Base-by-base conservation (phyloP, 2,329 filamentous ascomycete species). In the Cladosporium phlei region DNA sequence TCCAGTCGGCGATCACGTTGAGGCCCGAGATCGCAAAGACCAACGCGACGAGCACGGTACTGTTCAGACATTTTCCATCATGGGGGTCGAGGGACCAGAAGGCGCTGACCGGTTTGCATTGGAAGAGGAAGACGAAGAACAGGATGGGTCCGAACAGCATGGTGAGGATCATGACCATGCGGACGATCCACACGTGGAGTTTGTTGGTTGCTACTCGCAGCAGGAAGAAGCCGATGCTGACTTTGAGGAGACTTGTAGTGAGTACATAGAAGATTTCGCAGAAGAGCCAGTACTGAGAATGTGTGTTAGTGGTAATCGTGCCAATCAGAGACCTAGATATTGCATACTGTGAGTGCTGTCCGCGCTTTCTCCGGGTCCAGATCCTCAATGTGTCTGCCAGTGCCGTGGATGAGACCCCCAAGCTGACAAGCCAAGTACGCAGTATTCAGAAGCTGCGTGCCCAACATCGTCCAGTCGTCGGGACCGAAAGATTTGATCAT, bases 201-300 rank as follows among this genome's bases (percentile, higher is more conserved):
- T 57, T 63, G 30, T 68, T 63, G 25, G 73, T 61, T 1, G 75
- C 73, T 16, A 80, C 66, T 39, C 76, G 71, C 11, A 78, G 69
- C 33, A 79, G 69, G 49, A 78, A 76, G n/a, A 76, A 62, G 4
- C 69, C 73, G 42, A 79, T 73, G 1, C 75, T 72, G 28, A 77
- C 65, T 49, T 77, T 77, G 35, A 75, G 66, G 10, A 72, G 57
- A 29, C 69, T 66, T 17, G 68, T 74, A 4, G 69, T 66, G 46
- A 75, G 59, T 6, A 73, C 69, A 57, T 79, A 80, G 51, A 72
- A 70, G n/a, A 75, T 62, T 54, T 79, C 76, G 52, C 74, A 75
- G n/a, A 79, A 67, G 64, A 73, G 79, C 75, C 74, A 79, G 53
- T 63, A 69, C 68, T 69, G 40, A 8, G 3, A 14, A 16, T 22